These are phyloP conservation scores for Botryotinia convoluta DNA, from an alignment of 2,329 filamentous ascomycete species.

Conservation along the genomic window DNA sequence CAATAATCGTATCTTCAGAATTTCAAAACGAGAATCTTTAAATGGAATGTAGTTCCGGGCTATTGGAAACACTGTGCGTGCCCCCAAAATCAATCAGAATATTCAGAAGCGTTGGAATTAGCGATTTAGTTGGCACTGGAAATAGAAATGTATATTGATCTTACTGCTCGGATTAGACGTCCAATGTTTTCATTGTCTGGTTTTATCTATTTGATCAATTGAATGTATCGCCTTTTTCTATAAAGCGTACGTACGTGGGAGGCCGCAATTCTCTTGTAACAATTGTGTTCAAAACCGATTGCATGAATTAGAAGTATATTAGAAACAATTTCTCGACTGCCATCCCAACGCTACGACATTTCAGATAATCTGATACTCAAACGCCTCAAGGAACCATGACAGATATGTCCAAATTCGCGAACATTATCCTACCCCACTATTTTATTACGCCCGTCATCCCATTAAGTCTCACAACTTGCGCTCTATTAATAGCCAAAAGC, in stretches of 20 bases:
- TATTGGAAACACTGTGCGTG: neutral
- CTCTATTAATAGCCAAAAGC: slow-evolving; percentile 11
- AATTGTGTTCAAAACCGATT: neutral
- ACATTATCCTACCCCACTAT: neutral
- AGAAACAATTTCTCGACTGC: neutral
- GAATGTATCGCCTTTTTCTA: neutral
- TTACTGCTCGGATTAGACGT: neutral
- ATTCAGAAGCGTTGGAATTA: neutral
- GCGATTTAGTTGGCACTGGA: neutral
- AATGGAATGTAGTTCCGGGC: neutral
- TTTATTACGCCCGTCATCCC: neutral
- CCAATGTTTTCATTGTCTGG: neutral
- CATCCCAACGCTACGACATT: slow-evolving; percentile 9
- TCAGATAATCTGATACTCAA: neutral
- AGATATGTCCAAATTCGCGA: neutral
- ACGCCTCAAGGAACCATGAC: neutral
- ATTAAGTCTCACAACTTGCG: neutral
- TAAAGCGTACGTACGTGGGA: neutral
- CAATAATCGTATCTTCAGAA: neutral
- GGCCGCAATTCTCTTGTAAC: neutral
- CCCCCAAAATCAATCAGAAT: neutral
- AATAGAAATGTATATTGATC: neutral
- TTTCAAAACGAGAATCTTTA: neutral
- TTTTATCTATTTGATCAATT: neutral
- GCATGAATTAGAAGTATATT: slow-evolving; percentile 11